Evolutionary conservation across 345 rosid species (phyloP), one percentile per base, ranked within the genome.

Genomic region (Ceriops tagal): DNA sequence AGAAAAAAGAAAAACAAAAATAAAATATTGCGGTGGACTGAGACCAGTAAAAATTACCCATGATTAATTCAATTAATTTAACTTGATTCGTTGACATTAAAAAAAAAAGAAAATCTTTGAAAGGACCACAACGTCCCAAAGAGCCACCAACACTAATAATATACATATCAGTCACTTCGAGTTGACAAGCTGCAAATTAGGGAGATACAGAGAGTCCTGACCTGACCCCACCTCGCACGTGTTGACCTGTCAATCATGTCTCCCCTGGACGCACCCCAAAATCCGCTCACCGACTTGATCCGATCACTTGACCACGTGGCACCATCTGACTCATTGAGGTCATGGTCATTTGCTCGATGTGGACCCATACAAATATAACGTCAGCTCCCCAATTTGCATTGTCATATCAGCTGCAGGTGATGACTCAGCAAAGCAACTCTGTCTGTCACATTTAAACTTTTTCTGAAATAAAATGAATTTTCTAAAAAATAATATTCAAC

Each of bases 171-270:
- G 53, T 69, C 72, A 69, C 24, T 28, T 69, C 34, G 57, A 69
- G 72, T 47, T 60, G 65, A 61, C 60, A 49, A 21, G 51, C 47
- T 7, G 64, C 46, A 24, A 67, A 24, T 24, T 2, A 6, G 15
- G 13, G 34, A 16, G 35, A 46, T 37, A 0, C 10, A 43, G 37
- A 24, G 53, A 3, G 56, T 21, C 18, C 55, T 28, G 20, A 16
- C 51, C n/a, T 5, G 53, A 20, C 8, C 37, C 58, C 4, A 34
- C 30, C 5, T 18, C 22, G 26, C 60, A 31, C 52, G 73, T 70
- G 73, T 66, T 70, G 51, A 51, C 16, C 61, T 70, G 73, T 70
- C 73, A 61, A 61, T 70, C 73, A 51, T 61, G 66, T 43, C 49
- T 61, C 61, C 35, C 66, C 60, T 35, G 0, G 11, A 34, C 8